These are phyloP conservation scores for Camellia granthamiana DNA, from an alignment of 148 eudicot genomes.

Conservation along the genomic window DNA sequence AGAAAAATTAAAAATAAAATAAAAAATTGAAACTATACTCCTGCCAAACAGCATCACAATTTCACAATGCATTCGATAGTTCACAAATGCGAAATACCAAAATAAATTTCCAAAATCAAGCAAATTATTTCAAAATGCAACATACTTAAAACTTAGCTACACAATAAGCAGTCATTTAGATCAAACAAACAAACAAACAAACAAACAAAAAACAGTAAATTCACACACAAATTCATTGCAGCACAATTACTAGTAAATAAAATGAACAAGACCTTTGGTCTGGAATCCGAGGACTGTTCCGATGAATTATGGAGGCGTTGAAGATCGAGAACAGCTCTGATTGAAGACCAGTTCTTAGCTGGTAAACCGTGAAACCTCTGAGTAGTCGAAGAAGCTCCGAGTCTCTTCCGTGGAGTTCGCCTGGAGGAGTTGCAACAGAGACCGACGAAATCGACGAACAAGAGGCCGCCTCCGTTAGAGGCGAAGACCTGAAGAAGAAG, in stretches of 20 bases:
- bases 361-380: constrained; percentile 11
- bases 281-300: constrained; percentile 22
- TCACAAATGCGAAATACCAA: not conserved
- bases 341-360: constrained; percentile 15
- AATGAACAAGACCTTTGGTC: constrained; percentile 30
- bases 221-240: too few relatives aligned
- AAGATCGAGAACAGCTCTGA: constrained; percentile 55
- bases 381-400: constrained; percentile 12
- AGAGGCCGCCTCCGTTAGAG: constrained; percentile 36
- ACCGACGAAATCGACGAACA: constrained; percentile 63
- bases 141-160: not conserved
- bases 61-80: not conserved
- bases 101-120: not conserved
- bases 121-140: not conserved
- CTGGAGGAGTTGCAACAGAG: constrained; percentile 39
- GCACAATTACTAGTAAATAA: not conserved
- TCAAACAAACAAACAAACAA: not conserved
- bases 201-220: not conserved
- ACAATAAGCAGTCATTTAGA: not conserved
- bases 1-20: too few relatives aligned
- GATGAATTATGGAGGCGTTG: constrained; percentile 32
- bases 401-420: constrained; percentile 30
- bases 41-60: not conserved
- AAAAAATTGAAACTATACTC: not conserved
- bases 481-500: constrained; percentile 28